These are phyloP conservation scores for Leccinum pellstonianum DNA, from an alignment of 768 basidiomycete species.

Conservation along the genomic window DNA sequence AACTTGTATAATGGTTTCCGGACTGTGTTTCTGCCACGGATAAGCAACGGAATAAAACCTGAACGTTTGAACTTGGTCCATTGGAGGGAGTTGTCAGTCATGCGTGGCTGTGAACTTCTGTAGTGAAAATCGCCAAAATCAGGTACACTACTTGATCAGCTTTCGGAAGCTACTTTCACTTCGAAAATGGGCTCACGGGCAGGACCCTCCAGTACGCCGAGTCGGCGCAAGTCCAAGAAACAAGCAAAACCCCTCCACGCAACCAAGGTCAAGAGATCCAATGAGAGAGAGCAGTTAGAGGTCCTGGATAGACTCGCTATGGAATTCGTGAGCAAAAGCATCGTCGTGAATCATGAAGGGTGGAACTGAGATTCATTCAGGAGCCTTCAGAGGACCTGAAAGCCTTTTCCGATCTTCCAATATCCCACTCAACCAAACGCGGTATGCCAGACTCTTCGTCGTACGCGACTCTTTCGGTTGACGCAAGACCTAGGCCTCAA, in stretches of 20 bases:
- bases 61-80: too few relatives aligned
- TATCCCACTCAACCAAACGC: slow-evolving; percentile 73
- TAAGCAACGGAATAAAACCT: too few relatives aligned
- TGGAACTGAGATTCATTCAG: slow-evolving; percentile 36
- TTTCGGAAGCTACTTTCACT: not conserved
- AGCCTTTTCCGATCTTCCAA: slow-evolving; percentile 71
- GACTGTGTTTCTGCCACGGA: too few relatives aligned
- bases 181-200: slow-evolving; percentile 20
- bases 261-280: slow-evolving; percentile 40
- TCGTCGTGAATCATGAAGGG: not conserved
- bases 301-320: slow-evolving; percentile 47
- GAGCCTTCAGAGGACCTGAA: slow-evolving; percentile 46
- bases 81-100: too few relatives aligned
- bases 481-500: slow-evolving; percentile 61
- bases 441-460: slow-evolving; percentile 39
- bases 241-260: slow-evolving; percentile 13
- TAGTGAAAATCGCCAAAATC: too few relatives aligned
- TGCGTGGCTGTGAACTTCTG: too few relatives aligned
- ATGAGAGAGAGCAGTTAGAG: slow-evolving; percentile 51
- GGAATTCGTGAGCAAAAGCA: slow-evolving; percentile 45
- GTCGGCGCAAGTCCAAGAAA: slow-evolving; percentile 19
- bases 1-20: not conserved
- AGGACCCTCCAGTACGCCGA: slow-evolving; percentile 15
- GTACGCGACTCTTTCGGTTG: not conserved
- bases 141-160: not conserved